phyloP scores from a whole-genome alignment of 805 yeast species.

The Monosporozyma siamensis region DNA sequence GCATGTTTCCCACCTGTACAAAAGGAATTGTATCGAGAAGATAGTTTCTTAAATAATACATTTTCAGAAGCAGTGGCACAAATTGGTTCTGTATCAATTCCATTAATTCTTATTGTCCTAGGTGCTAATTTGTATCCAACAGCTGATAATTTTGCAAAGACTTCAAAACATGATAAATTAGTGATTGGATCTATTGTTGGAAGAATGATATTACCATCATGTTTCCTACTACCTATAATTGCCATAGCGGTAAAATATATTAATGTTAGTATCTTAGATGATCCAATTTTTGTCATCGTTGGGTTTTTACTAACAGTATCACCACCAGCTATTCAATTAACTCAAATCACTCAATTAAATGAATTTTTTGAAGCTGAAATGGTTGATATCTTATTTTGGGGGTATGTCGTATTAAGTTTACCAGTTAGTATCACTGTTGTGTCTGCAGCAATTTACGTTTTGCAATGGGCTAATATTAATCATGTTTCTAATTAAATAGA shows the following conservation, averaged over 20 bases:
- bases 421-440: conserved; percentile 71
- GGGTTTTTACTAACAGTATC: conserved; percentile 66
- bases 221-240: conserved; percentile 57
- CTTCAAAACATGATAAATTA: conserved; percentile 52
- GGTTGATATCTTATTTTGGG: conserved; percentile 79
- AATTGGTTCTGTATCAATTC: conserved; percentile 68
- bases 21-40: conserved; percentile 44
- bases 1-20: conserved; percentile 58
- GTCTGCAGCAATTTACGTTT: conserved; percentile 47
- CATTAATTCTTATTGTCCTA: conserved; percentile 61
- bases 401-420: conserved; percentile 63
- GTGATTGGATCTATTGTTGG: conserved; percentile 62
- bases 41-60: conserved; percentile 59
- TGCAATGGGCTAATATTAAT: conserved; percentile 32
- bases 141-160: conserved; percentile 55
- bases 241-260: conserved; percentile 55
- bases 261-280: conserved; percentile 61
- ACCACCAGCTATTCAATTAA: conserved; percentile 77
- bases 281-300: conserved; percentile 71
- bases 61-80: conserved; percentile 53
- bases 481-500: not conserved
- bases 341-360: conserved; percentile 72
- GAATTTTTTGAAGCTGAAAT: conserved; percentile 69
- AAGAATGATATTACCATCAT: conserved; percentile 69
- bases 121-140: conserved; percentile 75